These are phyloP conservation scores for Clavaria fumosa DNA, from an alignment of 768 basidiomycete species.

Conservation along the genomic window DNA sequence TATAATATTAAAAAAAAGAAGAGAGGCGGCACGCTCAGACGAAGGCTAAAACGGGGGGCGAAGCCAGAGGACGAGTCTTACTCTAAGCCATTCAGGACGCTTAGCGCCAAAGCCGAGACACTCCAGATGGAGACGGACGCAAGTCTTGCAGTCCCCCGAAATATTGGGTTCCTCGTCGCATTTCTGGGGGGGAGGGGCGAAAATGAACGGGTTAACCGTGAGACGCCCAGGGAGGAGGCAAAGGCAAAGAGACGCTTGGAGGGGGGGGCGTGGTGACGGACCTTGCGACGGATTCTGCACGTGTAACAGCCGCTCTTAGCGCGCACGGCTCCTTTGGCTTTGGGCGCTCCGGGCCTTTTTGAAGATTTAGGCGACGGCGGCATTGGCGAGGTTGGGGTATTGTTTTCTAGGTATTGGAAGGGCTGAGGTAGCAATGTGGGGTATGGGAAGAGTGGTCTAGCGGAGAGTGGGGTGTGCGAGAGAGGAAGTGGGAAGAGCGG, in stretches of 20 bases:
- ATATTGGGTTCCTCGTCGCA: constrained; percentile 61
- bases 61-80: too few relatives aligned
- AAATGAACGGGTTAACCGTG: constrained; percentile 4
- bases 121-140: constrained; percentile 64
- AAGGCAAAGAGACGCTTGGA: constrained; percentile 2
- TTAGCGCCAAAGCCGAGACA: constrained; percentile 79
- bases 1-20: constrained; percentile 2
- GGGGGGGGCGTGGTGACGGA: constrained; percentile 16
- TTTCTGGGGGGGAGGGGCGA: constrained; percentile 34
- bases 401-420: too few relatives aligned
- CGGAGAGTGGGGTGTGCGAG: constrained; percentile 1
- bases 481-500: background rate
- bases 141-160: constrained; percentile 57
- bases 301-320: constrained; percentile 86
- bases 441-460: constrained; percentile 7
- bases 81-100: constrained; percentile 74
- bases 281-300: constrained; percentile 77
- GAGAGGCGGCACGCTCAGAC: too few relatives aligned
- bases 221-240: constrained; percentile 8
- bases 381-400: too few relatives aligned
- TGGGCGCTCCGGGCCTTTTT: constrained; percentile 40
- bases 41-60: too few relatives aligned
- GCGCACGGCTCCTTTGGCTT: constrained; percentile 68
- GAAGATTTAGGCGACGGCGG: constrained; percentile 27
- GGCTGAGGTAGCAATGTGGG: too few relatives aligned